Percentiles rank a stretch among this genome's conserved stretches.
phyloP scores from a whole-genome alignment of 768 basidiomycete species.

The Rhodotorula babjevae region DNA sequence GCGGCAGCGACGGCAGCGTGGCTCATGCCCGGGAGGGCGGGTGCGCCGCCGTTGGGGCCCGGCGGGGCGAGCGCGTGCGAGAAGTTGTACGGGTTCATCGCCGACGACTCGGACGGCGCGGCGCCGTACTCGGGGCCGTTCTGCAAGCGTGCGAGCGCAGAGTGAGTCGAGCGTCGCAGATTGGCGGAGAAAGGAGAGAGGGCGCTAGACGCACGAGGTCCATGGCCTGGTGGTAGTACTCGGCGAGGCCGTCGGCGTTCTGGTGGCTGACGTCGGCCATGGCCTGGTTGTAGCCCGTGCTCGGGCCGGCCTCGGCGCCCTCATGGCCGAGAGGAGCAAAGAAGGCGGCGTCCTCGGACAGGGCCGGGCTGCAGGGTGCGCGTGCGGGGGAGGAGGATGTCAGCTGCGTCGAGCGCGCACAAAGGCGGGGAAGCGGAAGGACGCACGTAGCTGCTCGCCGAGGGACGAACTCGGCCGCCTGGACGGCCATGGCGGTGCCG shows the following conservation, averaged over 20 bases:
- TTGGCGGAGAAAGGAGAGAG: background rate
- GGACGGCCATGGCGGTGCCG: conserved; percentile 3
- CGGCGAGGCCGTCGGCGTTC: conserved; percentile 8
- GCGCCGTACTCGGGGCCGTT: conserved; percentile 14
- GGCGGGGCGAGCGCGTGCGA: conserved; percentile 21
- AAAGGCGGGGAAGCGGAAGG: background rate
- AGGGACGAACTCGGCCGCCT: conserved; percentile 33
- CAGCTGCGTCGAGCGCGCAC: too few species aligned
- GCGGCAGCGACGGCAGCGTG: conserved; percentile 27
- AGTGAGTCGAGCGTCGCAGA: too few species aligned
- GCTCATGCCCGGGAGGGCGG: background rate
- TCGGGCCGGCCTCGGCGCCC: background rate
- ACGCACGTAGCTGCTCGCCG: conserved; percentile 24
- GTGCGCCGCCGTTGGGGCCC: conserved; percentile 17
- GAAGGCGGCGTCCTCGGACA: conserved; percentile 23
- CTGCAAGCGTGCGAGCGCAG: background rate
- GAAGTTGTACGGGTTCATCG: conserved; percentile 17
- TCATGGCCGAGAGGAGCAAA: background rate
- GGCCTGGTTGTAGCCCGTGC: background rate
- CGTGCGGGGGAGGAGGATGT: background rate
- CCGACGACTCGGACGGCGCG: background rate
- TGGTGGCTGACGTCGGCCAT: background rate
- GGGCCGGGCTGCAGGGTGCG: conserved; percentile 6
- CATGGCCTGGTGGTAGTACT: conserved; percentile 34
- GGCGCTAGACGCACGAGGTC: conserved; percentile 24